Conservation (phyloP, 257 asterid species). For the Fraxinus americana region DNA sequence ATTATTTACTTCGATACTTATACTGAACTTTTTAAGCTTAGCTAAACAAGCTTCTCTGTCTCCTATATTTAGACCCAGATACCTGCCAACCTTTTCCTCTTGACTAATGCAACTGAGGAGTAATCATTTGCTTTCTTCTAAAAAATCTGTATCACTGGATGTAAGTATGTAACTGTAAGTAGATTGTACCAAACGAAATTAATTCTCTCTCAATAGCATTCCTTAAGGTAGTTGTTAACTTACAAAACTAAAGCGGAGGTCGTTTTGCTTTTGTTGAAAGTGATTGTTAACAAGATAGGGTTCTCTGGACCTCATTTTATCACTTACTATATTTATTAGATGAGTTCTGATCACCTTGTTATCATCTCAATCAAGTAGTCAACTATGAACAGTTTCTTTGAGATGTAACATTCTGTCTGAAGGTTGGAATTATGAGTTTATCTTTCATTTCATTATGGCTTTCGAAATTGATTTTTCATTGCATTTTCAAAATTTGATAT, state of each 20-base stretch:
- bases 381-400: not conserved
- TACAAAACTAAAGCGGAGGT: no score
- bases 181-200: not conserved
- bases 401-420: not conserved
- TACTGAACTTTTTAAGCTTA: no score
- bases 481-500: constrained; percentile 23
- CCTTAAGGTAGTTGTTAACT: not conserved
- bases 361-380: not conserved
- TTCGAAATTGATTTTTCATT: not conserved
- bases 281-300: not conserved
- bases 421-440: not conserved
- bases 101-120: not conserved
- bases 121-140: not conserved
- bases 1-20: no score
- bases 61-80: not conserved
- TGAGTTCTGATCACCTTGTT: not conserved
- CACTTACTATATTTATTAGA: not conserved
- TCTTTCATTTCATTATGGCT: not conserved
- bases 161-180: not conserved
- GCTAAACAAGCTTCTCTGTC: no score
- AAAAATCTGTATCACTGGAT: not conserved
- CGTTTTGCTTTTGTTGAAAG: no score
- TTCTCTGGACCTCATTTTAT: not conserved
- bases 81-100: no score
- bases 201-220: not conserved